These are phyloP conservation scores for Dipteronia dyeriana DNA, from an alignment of 345 rosid genomes.

Conservation along the genomic window DNA sequence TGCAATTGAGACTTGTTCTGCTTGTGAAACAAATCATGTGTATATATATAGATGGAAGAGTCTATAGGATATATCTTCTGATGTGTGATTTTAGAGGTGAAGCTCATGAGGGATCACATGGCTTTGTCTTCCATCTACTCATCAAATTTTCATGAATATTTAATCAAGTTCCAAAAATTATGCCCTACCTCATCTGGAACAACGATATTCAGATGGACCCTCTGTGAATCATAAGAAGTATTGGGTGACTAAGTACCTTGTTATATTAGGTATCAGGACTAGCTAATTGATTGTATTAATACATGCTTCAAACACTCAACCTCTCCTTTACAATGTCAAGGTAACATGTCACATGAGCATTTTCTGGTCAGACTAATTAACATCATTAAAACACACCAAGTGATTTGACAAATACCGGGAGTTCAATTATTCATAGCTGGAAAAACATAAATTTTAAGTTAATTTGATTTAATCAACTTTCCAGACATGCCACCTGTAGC, in stretches of 20 bases:
- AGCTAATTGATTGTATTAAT: not conserved
- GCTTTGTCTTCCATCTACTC: constrained; percentile 27
- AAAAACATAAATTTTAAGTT: not conserved
- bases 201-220: not conserved
- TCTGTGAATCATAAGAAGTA: not conserved
- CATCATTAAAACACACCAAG: no score
- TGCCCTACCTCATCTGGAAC: not conserved
- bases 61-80: not conserved
- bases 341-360: not conserved
- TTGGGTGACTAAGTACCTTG: not conserved
- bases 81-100: not conserved
- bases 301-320: constrained; percentile 6
- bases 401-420: no score
- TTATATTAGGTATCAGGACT: not conserved
- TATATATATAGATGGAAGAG: not conserved
- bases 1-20: not conserved
- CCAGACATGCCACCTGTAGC: not conserved
- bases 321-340: not conserved
- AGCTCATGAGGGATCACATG: constrained; percentile 26
- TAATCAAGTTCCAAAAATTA: not conserved
- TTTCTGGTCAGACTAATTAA: not conserved
- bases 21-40: not conserved
- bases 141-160: not conserved
- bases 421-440: not conserved
- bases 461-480: not conserved